A percentile compares a stretch with the other conserved stretches of the same genome.
These are phyloP conservation scores for Cicer bijugum DNA, from an alignment of 306 rosid species.

Conservation along the genomic window DNA sequence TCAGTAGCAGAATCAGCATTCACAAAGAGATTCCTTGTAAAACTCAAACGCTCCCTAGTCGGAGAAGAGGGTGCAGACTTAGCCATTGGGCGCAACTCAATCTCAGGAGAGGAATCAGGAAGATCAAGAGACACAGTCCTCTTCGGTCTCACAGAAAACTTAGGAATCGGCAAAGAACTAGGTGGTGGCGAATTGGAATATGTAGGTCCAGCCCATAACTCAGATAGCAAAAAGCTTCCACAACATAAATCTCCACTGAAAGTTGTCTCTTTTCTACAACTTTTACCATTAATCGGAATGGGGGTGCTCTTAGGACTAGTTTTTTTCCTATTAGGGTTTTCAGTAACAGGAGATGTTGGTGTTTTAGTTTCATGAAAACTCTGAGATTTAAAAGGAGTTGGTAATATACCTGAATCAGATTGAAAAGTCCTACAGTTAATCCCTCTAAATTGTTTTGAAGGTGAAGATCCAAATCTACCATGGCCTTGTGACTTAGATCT, in stretches of 20 bases:
- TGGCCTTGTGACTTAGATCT: conserved; percentile 56
- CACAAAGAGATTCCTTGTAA: conserved; percentile 51
- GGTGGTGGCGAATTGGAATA: conserved; percentile 96
- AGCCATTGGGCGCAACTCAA: conserved; percentile 54
- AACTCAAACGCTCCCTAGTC: conserved; percentile 47
- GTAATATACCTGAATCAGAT: conserved; percentile 67
- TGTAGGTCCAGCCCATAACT: conserved; percentile 96
- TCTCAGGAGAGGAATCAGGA: conserved; percentile 54
- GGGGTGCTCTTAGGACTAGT: conserved; percentile 55
- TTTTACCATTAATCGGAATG: conserved; percentile 56
- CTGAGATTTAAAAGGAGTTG: conserved; percentile 60
- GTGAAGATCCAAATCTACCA: conserved; percentile 55
- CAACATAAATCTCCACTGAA: conserved; percentile 48
- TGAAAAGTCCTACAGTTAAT: conserved; percentile 79
- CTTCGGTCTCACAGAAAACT: conserved; percentile 66
- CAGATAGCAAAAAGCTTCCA: conserved; percentile 62
- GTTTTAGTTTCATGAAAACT: conserved; percentile 51
- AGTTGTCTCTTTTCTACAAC: conserved; percentile 39
- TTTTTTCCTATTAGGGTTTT: conserved; percentile 21
- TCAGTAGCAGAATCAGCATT: conserved; percentile 66
- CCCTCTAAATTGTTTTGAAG: conserved; percentile 55
- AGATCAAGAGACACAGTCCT: conserved; percentile 72
- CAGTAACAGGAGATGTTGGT: conserved; percentile 37
- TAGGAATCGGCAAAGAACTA: conserved; percentile 88
- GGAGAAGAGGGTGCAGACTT: conserved; percentile 77